Percentiles rank a stretch among this genome's conserved stretches.
Conservation (phyloP, 75 land plant species). For the Larix kaempferi region DNA sequence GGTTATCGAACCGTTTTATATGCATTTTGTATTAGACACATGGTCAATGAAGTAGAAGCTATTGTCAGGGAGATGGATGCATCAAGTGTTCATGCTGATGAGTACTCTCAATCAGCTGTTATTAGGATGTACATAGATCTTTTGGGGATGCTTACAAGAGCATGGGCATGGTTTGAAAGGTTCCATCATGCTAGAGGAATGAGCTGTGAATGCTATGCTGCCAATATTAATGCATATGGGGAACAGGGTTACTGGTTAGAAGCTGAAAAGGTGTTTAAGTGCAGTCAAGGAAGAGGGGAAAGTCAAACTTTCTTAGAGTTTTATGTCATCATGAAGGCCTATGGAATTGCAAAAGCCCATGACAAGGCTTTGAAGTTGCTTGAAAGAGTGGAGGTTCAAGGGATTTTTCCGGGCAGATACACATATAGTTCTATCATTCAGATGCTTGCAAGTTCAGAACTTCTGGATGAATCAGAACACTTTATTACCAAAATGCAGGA, state of each 20-base stretch:
- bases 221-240: conserved; percentile 75
- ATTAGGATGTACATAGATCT: conserved; percentile 70
- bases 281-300: conserved; percentile 19
- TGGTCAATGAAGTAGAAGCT: conserved; percentile 55
- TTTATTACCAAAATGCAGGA: conserved; percentile 55
- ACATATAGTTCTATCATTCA: conserved; percentile 64
- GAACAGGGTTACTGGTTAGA: conserved; percentile 47
- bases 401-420: conserved; percentile 46
- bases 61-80: conserved; percentile 65
- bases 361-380: conserved; percentile 55
- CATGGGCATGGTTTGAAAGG: conserved; percentile 56
- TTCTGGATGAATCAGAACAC: conserved; percentile 29
- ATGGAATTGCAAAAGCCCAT: conserved; percentile 44
- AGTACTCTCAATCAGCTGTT: conserved; percentile 47
- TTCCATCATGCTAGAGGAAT: conserved; percentile 36
- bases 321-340: conserved; percentile 87
- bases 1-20: conserved; percentile 69
- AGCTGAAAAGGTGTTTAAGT: conserved; percentile 60
- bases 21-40: conserved; percentile 49
- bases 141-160: conserved; percentile 36
- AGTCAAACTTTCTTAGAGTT: conserved; percentile 33
- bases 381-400: conserved; percentile 51
- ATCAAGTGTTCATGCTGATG: conserved; percentile 50
- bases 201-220: conserved; percentile 55
- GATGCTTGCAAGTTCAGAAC: conserved; percentile 36